Evolutionary conservation across 148 eudicot genomes (phyloP), one percentile per base, ranked within the genome.

Genomic region (Heliamphora exappendiculata): DNA sequence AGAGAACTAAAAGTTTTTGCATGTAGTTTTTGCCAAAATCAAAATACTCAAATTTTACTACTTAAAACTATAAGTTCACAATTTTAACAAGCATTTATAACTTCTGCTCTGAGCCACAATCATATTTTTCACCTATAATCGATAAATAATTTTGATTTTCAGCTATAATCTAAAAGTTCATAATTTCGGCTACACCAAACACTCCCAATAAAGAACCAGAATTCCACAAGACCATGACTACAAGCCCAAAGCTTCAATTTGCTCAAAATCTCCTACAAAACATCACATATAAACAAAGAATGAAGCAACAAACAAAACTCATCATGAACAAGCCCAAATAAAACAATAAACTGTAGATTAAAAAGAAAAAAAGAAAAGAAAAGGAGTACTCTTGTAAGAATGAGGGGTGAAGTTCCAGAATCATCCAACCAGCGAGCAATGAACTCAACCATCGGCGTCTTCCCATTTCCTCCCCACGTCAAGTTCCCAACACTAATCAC

Each of bases 381-480:
- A 28, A n/a, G 16, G 17, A 22, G 7, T 86, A 92, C 98, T 94
- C 98, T 88, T 22, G 96, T 81, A 45, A 94, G 92, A 87, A 94
- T 86, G 69, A 94, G 96, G 28, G 98, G 97, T 41, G 88, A 84
- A 86, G 88, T 82, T 67, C 93, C 87, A 54, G 88, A 81, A 78
- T 79, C 37, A 66, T 72, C 82, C 75, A 94, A 84, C 88, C 89
- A 94, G 29, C 70, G 83, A 44, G 92, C 79, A 5, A 94, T 83
- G 81, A 87, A 88, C 71, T 89, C 98, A 51, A 94, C 98, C 97
- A 94, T 92, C n/a, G 98, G 98, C 31, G 98, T 94, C 88, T 94
- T 94, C 79, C 98, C 98, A 82, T 94, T 94, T 70, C 98, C 98
- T 82, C 98, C 98, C 98, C 98, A 94, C 11, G 96, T 94, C 85